Conservation (phyloP, 768 basidiomycete genomes). For the Podaxis sp. region DNA sequence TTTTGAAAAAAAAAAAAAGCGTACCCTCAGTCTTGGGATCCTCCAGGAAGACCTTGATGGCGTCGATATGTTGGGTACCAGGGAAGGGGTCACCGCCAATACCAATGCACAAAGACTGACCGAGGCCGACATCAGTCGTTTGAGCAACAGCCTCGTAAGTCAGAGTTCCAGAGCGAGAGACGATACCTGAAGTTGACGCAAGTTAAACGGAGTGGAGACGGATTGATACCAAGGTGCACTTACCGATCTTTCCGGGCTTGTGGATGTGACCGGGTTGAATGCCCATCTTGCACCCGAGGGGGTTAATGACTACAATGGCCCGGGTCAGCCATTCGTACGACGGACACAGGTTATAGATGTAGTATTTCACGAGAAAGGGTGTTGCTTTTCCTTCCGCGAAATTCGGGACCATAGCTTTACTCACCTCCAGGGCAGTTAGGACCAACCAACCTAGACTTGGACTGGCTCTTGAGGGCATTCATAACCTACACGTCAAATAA, state of each 20-base stretch:
- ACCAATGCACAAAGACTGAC: constrained; percentile 94
- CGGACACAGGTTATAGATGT: background rate
- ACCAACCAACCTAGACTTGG: constrained; percentile 91
- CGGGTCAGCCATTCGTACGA: background rate
- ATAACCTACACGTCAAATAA: constrained; percentile 55
- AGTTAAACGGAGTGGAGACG: background rate
- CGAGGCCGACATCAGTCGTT: constrained; percentile 92
- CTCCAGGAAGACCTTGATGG: constrained; percentile 92
- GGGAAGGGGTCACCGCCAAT: constrained; percentile 98
- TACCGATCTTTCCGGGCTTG: constrained; percentile 92
- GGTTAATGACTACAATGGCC: constrained; percentile 70
- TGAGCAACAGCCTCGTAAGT: constrained; percentile 99
- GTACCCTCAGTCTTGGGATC: constrained; percentile 90
- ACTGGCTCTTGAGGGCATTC: constrained; percentile 92
- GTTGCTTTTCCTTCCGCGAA: background rate
- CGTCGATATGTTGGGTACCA: constrained; percentile 93
- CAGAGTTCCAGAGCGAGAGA: constrained; percentile 91
- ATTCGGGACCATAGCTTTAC: constrained; percentile 11
- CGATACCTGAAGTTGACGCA: constrained; percentile 57
- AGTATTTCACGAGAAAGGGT: background rate
- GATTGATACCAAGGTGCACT: constrained; percentile 15
- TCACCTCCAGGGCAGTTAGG: constrained; percentile 92
- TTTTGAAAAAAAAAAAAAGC: constrained; percentile 10
- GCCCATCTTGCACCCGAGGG: constrained; percentile 98
- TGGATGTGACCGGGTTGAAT: constrained; percentile 99